These are phyloP conservation scores for Sclerotinia glacialis DNA, from an alignment of 2,329 filamentous ascomycete genomes.

Conservation along the genomic window DNA sequence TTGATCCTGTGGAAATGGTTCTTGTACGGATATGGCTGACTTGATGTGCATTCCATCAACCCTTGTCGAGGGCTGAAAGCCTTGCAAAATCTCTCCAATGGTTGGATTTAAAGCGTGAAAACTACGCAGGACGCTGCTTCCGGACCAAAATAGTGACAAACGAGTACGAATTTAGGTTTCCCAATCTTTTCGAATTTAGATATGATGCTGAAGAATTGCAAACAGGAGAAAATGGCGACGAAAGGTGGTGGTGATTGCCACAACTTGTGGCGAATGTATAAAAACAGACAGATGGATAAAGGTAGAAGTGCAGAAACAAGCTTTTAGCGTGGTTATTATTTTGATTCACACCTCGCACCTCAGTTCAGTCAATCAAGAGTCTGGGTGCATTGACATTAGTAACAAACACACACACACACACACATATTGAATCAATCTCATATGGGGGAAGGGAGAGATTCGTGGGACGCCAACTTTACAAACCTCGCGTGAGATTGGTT, in stretches of 20 bases:
- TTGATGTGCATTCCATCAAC: conserved; percentile 8
- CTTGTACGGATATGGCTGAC: conserved; percentile 10
- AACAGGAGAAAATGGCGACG: background rate
- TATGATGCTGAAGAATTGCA: background rate
- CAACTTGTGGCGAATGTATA: background rate
- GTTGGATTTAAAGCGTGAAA: conserved; percentile 8
- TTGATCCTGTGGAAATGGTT: conserved; percentile 19
- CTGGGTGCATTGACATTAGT: conserved; percentile 6
- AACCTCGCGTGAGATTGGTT: background rate
- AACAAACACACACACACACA: background rate
- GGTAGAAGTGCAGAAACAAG: background rate
- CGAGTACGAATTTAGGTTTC: background rate
- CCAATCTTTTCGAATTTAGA: background rate
- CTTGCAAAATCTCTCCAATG: conserved; percentile 8
- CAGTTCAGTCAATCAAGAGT: background rate
- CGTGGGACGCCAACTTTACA: background rate
- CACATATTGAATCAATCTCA: background rate
- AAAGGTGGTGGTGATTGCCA: background rate
- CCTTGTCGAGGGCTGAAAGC: conserved; percentile 11
- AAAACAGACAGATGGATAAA: background rate
- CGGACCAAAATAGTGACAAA: conserved; percentile 6
- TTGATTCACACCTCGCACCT: background rate
- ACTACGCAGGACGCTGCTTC: background rate
- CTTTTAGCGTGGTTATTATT: background rate
- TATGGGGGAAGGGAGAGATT: background rate